Percentiles rank a stretch among this genome's conserved stretches.
phyloP scores from a whole-genome alignment of 2,329 filamentous ascomycete species.

The Trichoderma oligosporum region DNA sequence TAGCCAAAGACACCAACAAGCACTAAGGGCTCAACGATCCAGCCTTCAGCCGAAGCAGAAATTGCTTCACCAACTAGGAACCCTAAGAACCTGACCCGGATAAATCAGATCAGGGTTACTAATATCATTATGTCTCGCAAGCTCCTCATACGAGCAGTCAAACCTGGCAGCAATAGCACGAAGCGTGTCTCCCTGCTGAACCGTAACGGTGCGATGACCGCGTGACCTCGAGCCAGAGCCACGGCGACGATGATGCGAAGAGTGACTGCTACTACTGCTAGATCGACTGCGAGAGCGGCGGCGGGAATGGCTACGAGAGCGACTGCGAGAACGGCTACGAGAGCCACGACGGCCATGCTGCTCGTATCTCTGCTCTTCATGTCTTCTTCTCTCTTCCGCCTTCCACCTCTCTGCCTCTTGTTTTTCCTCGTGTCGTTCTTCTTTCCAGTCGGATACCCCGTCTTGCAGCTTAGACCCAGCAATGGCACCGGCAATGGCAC shows the following conservation, averaged over 20 bases:
- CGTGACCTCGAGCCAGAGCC: constrained; percentile 19
- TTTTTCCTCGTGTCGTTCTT: constrained; percentile 40
- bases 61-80: constrained; percentile 31
- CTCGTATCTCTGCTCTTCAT: constrained; percentile 25
- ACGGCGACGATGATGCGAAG: neutral
- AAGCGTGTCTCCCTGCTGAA: constrained; percentile 42
- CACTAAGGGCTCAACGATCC: no score
- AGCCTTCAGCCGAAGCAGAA: constrained; percentile 36
- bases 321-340: constrained; percentile 17
- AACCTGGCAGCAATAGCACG: constrained; percentile 36
- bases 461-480: constrained; percentile 42
- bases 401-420: constrained; percentile 29
- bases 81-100: constrained; percentile 38
- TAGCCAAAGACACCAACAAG: no score
- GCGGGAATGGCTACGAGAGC: constrained; percentile 6
- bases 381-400: constrained; percentile 32
- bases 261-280: neutral
- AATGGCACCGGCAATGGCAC: constrained; percentile 40
- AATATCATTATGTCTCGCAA: constrained; percentile 39
- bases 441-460: constrained; percentile 38
- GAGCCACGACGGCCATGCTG: constrained; percentile 20
- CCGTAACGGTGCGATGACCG: constrained; percentile 31
- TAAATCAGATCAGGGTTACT: constrained; percentile 42
- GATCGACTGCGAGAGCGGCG: constrained; percentile 21
- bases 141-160: constrained; percentile 36